A percentile compares a stretch with the other conserved stretches of the same genome.
phyloP scores from a whole-genome alignment of 768 basidiomycete genomes.

The Austroboletus eburneus region DNA sequence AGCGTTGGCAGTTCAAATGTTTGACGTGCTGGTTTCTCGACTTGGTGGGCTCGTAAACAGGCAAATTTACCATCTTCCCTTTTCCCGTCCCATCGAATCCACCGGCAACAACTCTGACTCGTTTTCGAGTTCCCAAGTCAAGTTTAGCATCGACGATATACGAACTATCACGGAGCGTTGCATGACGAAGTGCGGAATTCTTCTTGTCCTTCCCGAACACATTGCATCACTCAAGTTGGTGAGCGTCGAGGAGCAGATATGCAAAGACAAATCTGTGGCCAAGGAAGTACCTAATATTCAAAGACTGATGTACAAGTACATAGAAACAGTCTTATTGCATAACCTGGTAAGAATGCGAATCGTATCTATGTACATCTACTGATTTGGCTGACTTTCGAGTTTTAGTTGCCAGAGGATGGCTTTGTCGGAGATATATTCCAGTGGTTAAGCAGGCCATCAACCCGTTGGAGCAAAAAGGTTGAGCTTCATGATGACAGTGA shows the following conservation, averaged over 20 bases:
- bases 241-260: slow-evolving; percentile 33
- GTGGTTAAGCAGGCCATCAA: background rate
- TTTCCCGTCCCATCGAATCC: background rate
- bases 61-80: background rate
- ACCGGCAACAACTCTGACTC: too few relatives aligned
- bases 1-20: slow-evolving; percentile 33
- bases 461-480: background rate
- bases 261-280: background rate
- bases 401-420: background rate
- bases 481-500: background rate
- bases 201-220: slow-evolving; percentile 42
- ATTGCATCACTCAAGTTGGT: slow-evolving; percentile 45
- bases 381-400: background rate
- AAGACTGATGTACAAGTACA: background rate
- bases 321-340: background rate
- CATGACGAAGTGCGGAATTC: background rate
- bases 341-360: background rate
- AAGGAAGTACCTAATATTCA: slow-evolving; percentile 11
- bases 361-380: background rate
- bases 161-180: slow-evolving; percentile 35
- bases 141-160: slow-evolving; percentile 11
- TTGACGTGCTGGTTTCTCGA: background rate
- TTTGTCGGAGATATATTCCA: background rate
- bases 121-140: too few relatives aligned
- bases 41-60: background rate